Base-by-base conservation (phyloP, 1,284 basidiomycete genomes). In the Trichosporon faecale region DNA sequence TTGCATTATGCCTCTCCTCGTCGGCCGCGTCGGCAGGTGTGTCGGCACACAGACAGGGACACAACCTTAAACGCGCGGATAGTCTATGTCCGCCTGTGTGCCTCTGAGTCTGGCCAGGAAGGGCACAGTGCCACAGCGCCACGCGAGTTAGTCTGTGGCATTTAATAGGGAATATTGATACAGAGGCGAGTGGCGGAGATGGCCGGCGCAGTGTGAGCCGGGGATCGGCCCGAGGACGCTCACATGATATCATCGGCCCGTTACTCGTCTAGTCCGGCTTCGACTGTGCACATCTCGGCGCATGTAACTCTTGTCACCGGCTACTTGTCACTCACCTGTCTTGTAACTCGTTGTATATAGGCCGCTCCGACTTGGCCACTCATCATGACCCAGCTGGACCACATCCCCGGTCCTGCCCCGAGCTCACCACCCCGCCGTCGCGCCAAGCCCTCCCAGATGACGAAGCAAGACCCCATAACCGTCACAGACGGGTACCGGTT, bases 401-500 rank as follows among this genome's bases (percentile, higher is more conserved):
- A 27, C 12, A 27, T 57, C 25, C 52, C 40, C 37, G 37, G 37
- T 9, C 44, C 14, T 18, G 2, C 44, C n/a, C 2, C 44, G 23
- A 52, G 23, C 9, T 12, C 49, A 25, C 21, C 49, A 2, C 18
- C 3, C 18, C 8, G 29, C 16, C 27, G 7, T 2, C 27, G 18
- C 57, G 12, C 3, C 6, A 31, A 18, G 18, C 29, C 29, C 27
- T 2, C 57, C 21, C 3, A 12, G 21, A 52, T 5, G 12, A 29
- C 25, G 12, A 23, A 25, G 57, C 57, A 61, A 29, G 27, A 61
- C 27, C 57, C 44, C 29, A 52, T 66, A 46, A 66, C 65, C 3
- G 49, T 35, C 2, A 57, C 49, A 14, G 31, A 33, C 29, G 49
- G 49, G 57, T 61, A 61, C 46, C 46, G 31, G 46, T 68, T 68